These are phyloP conservation scores for Nissolia schottii DNA, from an alignment of 306 rosid species.

Conservation along the genomic window DNA sequence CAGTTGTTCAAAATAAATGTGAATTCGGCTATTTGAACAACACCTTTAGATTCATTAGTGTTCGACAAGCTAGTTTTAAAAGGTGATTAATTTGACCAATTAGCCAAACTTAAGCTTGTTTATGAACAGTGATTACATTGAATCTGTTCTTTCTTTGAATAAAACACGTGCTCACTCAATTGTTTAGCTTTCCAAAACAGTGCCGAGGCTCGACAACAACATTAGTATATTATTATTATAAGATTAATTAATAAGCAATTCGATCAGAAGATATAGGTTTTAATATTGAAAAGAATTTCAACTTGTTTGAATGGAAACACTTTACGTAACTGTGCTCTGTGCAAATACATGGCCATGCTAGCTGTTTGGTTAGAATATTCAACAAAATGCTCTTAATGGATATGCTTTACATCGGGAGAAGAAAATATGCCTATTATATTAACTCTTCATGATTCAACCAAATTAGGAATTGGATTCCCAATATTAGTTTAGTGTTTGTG, in stretches of 20 bases:
- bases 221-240: not conserved
- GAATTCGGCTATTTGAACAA: not conserved
- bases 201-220: not conserved
- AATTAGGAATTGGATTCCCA: conserved; percentile 2
- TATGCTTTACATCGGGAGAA: too few species aligned
- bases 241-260: not conserved
- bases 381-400: conserved; percentile 14
- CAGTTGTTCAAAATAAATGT: not conserved
- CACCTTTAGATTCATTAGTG: not conserved
- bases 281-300: conserved; percentile 34
- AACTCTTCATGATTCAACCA: conserved; percentile 12
- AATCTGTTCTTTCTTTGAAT: not conserved
- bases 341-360: conserved; percentile 24
- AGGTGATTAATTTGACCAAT: not conserved
- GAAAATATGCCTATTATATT: too few species aligned
- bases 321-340: conserved; percentile 23
- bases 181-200: not conserved
- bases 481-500: not conserved
- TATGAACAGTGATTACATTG: conserved; percentile 23
- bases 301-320: conserved; percentile 37
- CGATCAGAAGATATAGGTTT: conserved; percentile 1
- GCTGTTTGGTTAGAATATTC: conserved; percentile 12
- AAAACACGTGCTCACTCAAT: conserved; percentile 28
- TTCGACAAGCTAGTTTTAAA: not conserved
- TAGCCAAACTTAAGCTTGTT: not conserved